A percentile compares a stretch with the other conserved stretches of the same genome.
phyloP scores from a whole-genome alignment of 176 grass and related monocot species.

The Metroxylon sagu region DNA sequence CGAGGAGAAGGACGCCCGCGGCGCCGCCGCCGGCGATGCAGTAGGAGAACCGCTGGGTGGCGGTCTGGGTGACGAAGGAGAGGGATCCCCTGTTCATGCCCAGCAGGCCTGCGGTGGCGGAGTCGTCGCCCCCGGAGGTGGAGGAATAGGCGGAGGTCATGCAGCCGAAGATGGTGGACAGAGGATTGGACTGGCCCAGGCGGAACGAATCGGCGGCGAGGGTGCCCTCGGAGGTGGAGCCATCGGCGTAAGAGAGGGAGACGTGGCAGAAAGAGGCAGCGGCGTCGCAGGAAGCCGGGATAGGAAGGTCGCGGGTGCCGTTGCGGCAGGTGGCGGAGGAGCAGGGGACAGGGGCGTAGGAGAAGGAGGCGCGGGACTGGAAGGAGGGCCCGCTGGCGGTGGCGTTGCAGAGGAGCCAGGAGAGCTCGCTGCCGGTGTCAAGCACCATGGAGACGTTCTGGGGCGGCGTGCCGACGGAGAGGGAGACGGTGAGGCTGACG shows the following conservation, averaged over 20 bases:
- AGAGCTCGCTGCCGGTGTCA: constrained; percentile 86
- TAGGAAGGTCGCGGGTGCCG: constrained; percentile 51
- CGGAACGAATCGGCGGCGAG: constrained; percentile 53
- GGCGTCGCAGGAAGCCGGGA: constrained; percentile 41
- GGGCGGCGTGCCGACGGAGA: constrained; percentile 50
- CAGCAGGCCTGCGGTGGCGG: constrained; percentile 34
- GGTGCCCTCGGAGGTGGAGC: constrained; percentile 48
- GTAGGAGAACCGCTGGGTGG: constrained; percentile 59
- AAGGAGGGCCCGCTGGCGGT: constrained; percentile 16
- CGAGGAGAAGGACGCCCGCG: constrained; percentile 63
- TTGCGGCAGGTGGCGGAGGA: constrained; percentile 42
- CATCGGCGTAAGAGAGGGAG: constrained; percentile 69
- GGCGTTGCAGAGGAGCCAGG: constrained; percentile 71
- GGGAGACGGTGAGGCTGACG: constrained; percentile 52
- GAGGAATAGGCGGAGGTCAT: constrained; percentile 45
- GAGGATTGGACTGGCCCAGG: constrained; percentile 17
- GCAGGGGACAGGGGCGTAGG: constrained; percentile 42
- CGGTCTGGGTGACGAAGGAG: constrained; percentile 73
- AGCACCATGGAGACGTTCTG: constrained; percentile 79
- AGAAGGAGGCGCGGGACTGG: constrained; percentile 28
- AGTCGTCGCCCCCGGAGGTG: background rate
- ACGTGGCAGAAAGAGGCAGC: constrained; percentile 33
- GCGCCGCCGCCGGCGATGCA: constrained; percentile 45
- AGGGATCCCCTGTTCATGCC: constrained; percentile 78
- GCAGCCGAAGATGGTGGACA: constrained; percentile 61